phyloP scores from a whole-genome alignment of 2,329 filamentous ascomycete genomes.

The Trichoderma citrinoviride region DNA sequence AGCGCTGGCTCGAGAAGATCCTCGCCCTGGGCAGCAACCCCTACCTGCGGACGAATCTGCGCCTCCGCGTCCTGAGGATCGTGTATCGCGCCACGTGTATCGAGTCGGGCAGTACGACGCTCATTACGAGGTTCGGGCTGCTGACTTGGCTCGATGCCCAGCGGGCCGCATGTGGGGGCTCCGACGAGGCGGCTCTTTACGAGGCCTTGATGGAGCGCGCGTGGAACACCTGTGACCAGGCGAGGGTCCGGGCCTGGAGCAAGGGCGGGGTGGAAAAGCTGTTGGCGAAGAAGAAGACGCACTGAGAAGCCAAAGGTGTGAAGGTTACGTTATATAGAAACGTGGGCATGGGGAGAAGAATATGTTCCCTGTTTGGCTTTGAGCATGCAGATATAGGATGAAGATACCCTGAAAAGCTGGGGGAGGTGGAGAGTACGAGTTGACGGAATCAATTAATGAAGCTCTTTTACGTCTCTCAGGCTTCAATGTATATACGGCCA shows the following conservation, averaged over 20 bases:
- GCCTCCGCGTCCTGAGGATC: conserved; percentile 59
- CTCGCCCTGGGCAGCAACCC: conserved; percentile 67
- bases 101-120: conserved; percentile 71
- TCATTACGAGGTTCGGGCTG: conserved; percentile 72
- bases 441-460: no score
- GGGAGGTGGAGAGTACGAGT: not conserved
- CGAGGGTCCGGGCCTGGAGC: conserved; percentile 67
- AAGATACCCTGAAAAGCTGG: not conserved
- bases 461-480: not conserved
- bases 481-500: not conserved
- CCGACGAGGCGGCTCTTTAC: conserved; percentile 49
- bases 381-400: not conserved
- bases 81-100: conserved; percentile 66
- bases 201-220: conserved; percentile 56
- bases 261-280: conserved; percentile 44
- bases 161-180: conserved; percentile 42
- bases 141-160: conserved; percentile 72
- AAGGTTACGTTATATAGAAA: conserved; percentile 25
- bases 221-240: conserved; percentile 63
- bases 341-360: conserved; percentile 12
- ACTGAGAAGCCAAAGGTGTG: not conserved
- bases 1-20: conserved; percentile 71
- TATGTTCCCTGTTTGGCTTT: not conserved
- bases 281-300: conserved; percentile 22
- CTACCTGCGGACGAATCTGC: conserved; percentile 57